Evolutionary conservation across 1,284 basidiomycete species (phyloP), one percentile per base, ranked within the genome.

Genomic region (Rhodofomes roseus): DNA sequence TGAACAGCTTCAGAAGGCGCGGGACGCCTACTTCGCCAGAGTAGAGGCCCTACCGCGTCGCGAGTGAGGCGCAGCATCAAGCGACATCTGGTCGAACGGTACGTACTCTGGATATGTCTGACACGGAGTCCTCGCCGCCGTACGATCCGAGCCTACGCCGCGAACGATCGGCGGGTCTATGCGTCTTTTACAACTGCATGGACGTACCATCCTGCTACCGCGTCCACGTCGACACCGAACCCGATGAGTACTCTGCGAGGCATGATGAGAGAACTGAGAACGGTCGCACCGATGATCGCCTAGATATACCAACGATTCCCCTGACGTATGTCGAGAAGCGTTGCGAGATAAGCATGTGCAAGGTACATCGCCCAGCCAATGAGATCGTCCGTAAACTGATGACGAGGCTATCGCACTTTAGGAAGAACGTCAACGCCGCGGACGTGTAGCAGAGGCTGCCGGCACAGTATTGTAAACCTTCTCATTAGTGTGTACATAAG

Each of bases 21-120:
- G 81, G 84, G 0, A 81, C 77, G 20, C 87, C 90, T 29, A 90
- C 86, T 70, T 92, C 89, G 16, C 89, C 90, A 0, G 90, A 84
- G 65, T 81, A 89, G 74, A 89, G 80, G 9, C 31, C 31, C 31
- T 34, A 86, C 87, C 84, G 83, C 57, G 16, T 23, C 14, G 23
- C 5, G 23, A 85, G 83, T 0, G 83, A 86, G 65, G 88, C 82
- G 63, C 87, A 81, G 23, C 85, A n/a, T n/a, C n/a, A n/a, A n/a
- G n/a, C n/a, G n/a, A n/a, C n/a, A n/a, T n/a, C n/a, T n/a, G n/a
- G n/a, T n/a, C n/a, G n/a, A n/a, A n/a, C n/a, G n/a, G 23, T 36
- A 65, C 73, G 60, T 66, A 81, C 81, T 50, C 86, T 77, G 1
- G 84, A 85, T 55, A 88, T 87, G 67, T 89, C 87, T 25, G 81